Conservation (phyloP, 2,329 filamentous ascomycete species). For the Huntiella savannae region DNA sequence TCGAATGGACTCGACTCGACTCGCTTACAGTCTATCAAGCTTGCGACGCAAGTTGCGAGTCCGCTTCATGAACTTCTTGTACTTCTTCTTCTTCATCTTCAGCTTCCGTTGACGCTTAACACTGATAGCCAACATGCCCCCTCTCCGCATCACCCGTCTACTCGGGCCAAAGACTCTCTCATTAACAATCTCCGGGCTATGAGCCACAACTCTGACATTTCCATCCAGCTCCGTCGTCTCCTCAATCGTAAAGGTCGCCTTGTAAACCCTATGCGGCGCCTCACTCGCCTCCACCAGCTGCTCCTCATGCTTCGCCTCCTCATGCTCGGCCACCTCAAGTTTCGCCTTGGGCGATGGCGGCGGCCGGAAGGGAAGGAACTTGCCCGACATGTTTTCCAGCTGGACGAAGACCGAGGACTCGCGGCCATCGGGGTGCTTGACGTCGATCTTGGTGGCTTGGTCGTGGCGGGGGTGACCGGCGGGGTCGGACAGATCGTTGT, state of each 20-base stretch:
- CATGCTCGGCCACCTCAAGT: constrained; percentile 19
- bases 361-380: constrained; percentile 63
- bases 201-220: constrained; percentile 39
- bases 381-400: constrained; percentile 47
- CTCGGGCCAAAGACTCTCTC: constrained; percentile 16
- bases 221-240: constrained; percentile 42
- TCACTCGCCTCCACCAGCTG: constrained; percentile 18
- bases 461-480: constrained; percentile 18
- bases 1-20: not conserved
- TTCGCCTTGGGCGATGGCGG: constrained; percentile 57
- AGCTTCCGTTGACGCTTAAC: constrained; percentile 82
- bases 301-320: constrained; percentile 16
- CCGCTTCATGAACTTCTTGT: constrained; percentile 95
- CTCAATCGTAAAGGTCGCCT: constrained; percentile 47
- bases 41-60: constrained; percentile 78
- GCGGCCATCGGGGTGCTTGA: constrained; percentile 36
- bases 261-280: constrained; percentile 36
- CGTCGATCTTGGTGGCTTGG: constrained; percentile 29
- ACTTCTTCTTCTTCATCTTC: constrained; percentile 99
- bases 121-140: constrained; percentile 61
- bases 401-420: constrained; percentile 44
- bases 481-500: constrained; percentile 14
- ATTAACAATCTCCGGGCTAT: constrained; percentile 38
- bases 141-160: constrained; percentile 23
- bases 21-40: constrained; percentile 43